Conservation (phyloP, 1,139 yeast genomes). For the Scheffersomyces cryptocercus region DNA sequence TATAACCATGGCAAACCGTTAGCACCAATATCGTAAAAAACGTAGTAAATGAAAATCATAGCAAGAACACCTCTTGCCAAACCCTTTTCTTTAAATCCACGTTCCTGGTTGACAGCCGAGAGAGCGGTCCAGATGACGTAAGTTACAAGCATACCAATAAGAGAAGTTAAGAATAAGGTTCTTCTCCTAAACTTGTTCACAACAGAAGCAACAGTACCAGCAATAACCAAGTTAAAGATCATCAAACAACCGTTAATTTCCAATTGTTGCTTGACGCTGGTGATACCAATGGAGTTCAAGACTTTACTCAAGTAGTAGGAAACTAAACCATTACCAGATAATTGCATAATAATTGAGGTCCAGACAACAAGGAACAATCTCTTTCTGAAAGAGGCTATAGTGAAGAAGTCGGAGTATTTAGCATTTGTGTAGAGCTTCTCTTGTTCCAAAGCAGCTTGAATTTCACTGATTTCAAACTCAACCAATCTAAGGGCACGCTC, state of each 20-base stretch:
- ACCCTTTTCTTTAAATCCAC: slow-evolving; percentile 30
- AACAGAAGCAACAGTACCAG: slow-evolving; percentile 29
- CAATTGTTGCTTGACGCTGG: slow-evolving; percentile 42
- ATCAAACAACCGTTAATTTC: slow-evolving; percentile 48
- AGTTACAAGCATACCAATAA: slow-evolving; percentile 36
- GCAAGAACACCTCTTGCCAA: slow-evolving; percentile 49
- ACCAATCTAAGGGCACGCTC: slow-evolving; percentile 34
- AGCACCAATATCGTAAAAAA: slow-evolving; percentile 38
- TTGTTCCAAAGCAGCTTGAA: slow-evolving; percentile 38
- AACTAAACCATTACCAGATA: slow-evolving; percentile 54
- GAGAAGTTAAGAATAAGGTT: slow-evolving; percentile 41
- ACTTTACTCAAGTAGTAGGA: slow-evolving; percentile 52
- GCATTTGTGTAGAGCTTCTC: slow-evolving; percentile 27
- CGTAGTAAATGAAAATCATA: slow-evolving; percentile 44
- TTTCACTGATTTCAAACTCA: slow-evolving; percentile 48
- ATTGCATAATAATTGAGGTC: slow-evolving; percentile 43
- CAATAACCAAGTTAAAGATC: slow-evolving; percentile 41
- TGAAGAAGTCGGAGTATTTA: slow-evolving; percentile 37
- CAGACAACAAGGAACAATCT: slow-evolving; percentile 40
- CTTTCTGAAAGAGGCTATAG: slow-evolving; percentile 39
- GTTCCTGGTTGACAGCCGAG: slow-evolving; percentile 40
- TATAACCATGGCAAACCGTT: slow-evolving; percentile 43
- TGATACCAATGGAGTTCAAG: slow-evolving; percentile 50
- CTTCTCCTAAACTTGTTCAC: slow-evolving; percentile 43
- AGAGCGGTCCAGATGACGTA: slow-evolving; percentile 41